Base-by-base conservation (phyloP, 2,329 filamentous ascomycete genomes). In the Pseudogymnoascus sp. region DNA sequence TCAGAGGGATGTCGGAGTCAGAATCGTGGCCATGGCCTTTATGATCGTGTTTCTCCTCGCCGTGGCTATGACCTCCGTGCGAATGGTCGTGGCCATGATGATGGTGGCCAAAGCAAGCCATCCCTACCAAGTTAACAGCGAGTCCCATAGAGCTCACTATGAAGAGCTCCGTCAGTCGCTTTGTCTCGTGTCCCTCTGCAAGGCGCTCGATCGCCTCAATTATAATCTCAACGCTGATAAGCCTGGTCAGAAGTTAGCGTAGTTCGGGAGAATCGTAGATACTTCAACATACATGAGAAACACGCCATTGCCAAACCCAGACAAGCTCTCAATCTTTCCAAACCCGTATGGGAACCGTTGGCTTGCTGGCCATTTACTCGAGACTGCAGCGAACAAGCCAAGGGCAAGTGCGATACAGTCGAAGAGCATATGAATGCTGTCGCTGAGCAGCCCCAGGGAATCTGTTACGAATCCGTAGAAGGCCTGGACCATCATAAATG, bases 381-480 rank as follows among this genome's bases (percentile, higher is more conserved):
- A 90, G 5, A 99, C 91, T 1, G 92, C 88, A 26, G 94, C 94
- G 67, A 92, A 87, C 8, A 99, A 78, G 9, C 94, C 94, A 34
- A 99, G 91, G 1, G 89, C 83, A 26, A 99, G 80, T 18, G 92
- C 94, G 34, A 96, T 85, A 66, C 94, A 99, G 74, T 99, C 94
- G 68, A 99, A 97, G 69, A 99, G 92, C 94, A 99, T 99, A 74
- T 99, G 94, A 64, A 99, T 94, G 68, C 92, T 97, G 73, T 99
- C 94, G 66, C 91, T 96, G 15, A 99, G 82, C n/a, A 99, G 79
- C 2, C 94, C 94, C 4, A 99, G 77, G 0, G 94, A 99, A 66
- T 95, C 92, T 3, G 91, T 97, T 9, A 94, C 76, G 67, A 94
- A 95, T 56, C 94, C 94, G 69, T 99, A 99, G 63, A 92, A 90